Evolutionary conservation across 1,284 basidiomycete genomes (phyloP).

Genomic region (Trametes versicolor): DNA sequence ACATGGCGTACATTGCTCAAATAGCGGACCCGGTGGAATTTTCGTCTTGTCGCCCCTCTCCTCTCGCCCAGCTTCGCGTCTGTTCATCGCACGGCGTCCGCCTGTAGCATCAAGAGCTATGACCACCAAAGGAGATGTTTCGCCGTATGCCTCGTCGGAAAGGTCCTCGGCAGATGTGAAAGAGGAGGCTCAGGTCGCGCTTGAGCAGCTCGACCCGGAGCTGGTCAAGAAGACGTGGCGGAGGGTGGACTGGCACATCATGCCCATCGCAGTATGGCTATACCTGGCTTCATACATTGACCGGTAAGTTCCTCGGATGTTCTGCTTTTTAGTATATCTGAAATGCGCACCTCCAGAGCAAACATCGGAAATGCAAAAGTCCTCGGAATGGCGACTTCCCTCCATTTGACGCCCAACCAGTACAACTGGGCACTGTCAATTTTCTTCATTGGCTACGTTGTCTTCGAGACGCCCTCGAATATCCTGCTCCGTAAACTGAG

Average conservation of each 20-base stretch:
- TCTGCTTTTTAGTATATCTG: background rate
- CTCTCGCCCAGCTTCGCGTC: constrained; percentile 8
- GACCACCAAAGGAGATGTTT: constrained; percentile 19
- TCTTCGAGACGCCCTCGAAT: constrained; percentile 70
- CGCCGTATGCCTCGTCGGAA: constrained; percentile 25
- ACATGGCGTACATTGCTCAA: constrained; percentile 10
- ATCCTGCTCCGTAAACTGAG: constrained; percentile 41
- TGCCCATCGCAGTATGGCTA: constrained; percentile 42
- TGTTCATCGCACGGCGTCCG: background rate
- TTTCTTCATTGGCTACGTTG: constrained; percentile 74
- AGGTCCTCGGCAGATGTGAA: constrained; percentile 25
- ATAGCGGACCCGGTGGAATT: constrained; percentile 1
- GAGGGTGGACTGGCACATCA: constrained; percentile 43
- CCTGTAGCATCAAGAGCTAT: constrained; percentile 11
- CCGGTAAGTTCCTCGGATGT: constrained; percentile 29
- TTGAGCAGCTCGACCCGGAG: constrained; percentile 37
- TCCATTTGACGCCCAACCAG: constrained; percentile 47
- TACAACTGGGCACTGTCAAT: constrained; percentile 71
- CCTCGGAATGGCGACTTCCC: constrained; percentile 38
- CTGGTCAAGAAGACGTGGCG: constrained; percentile 41
- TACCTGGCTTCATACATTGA: constrained; percentile 46
- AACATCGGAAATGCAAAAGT: constrained; percentile 57
- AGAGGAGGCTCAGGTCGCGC: constrained; percentile 22
- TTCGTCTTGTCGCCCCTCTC: background rate
- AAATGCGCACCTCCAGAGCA: constrained; percentile 31